Evolutionary conservation across 768 basidiomycete genomes (phyloP), one percentile per base, ranked within the genome.

Genomic region (Trametes meyenii): DNA sequence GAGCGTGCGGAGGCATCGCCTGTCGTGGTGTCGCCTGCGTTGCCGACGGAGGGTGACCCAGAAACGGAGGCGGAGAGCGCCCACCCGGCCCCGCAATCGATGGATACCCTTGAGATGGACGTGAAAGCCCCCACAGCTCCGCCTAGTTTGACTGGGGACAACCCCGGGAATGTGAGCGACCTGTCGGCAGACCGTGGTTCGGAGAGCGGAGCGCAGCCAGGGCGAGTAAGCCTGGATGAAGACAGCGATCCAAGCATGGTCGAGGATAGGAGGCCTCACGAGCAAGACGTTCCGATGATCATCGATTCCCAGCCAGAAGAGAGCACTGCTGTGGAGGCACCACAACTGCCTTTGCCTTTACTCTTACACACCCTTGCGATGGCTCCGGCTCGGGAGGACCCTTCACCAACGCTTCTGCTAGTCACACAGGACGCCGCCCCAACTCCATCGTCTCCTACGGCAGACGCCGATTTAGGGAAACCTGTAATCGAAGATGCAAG

Each of bases 1-100:
- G 74, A 67, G 1, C 73, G 74, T 58, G 64, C 67, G 26, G 26
- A 57, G 2, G 26, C 50, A n/a, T 72, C 74, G 3, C 71, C 76
- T 21, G 55, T 64, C 6, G 48, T 58, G 17, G 48, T 0, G 17
- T 38, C 23, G 4, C 48, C 56, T 8, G 48, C 39, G 39, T 16
- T 58, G 33, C 54, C 54, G 7, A 12, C 23, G 29, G 29, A 33
- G 29, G 29, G 29, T 8, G 29, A 33, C 29, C 29, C 29, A 8
- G 29, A 33, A 33, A 8, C 29, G 29, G 29, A 33, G 29, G 29
- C 8, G 29, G 29, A 33, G 29, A 33, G 29, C 29, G 29, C 26
- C 10, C 8, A 13, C 21, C 33, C n/a, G 13, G 19, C 43, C 19
- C 5, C 35, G 50, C 7, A 12, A 11, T 16, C 10, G 33, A n/a